These are phyloP conservation scores for Batkoa obscura DNA, from an alignment of 371 early-diverging fungal species.

Conservation along the genomic window DNA sequence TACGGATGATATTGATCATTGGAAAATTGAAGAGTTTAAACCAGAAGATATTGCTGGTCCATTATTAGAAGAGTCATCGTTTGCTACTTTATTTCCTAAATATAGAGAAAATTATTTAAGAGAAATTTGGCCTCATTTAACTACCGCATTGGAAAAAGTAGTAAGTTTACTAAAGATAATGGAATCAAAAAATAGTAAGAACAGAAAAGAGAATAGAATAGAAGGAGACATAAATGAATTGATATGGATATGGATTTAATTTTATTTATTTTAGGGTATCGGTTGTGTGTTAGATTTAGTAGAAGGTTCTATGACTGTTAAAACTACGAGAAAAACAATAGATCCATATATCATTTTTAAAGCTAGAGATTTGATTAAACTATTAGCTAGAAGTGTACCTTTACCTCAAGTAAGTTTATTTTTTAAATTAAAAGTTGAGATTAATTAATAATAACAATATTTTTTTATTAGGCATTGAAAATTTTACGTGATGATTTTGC, in stretches of 20 bases:
- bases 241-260: no score
- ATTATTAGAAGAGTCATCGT: conserved; percentile 92
- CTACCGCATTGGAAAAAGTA: conserved; percentile 62
- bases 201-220: no score
- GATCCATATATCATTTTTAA: conserved; percentile 97
- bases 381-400: conserved; percentile 89
- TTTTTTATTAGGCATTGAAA: conserved; percentile 40
- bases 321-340: conserved; percentile 90
- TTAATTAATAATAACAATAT: neutral
- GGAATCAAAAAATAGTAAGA: neutral
- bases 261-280: conserved; percentile 44
- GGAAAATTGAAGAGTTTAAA: conserved; percentile 82
- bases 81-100: conserved; percentile 96
- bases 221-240: no score
- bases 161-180: conserved; percentile 16
- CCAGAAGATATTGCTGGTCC: conserved; percentile 57
- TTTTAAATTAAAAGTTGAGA: no score
- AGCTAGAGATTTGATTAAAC: conserved; percentile 90
- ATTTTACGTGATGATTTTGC: conserved; percentile 87
- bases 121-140: conserved; percentile 90
- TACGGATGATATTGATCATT: conserved; percentile 83
- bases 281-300: conserved; percentile 84
- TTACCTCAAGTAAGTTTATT: conserved; percentile 54
- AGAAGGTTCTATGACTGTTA: conserved; percentile 95
- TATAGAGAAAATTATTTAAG: conserved; percentile 92